phyloP scores from a whole-genome alignment of 2,329 filamentous ascomycete species.

The Polytolypa hystricis region DNA sequence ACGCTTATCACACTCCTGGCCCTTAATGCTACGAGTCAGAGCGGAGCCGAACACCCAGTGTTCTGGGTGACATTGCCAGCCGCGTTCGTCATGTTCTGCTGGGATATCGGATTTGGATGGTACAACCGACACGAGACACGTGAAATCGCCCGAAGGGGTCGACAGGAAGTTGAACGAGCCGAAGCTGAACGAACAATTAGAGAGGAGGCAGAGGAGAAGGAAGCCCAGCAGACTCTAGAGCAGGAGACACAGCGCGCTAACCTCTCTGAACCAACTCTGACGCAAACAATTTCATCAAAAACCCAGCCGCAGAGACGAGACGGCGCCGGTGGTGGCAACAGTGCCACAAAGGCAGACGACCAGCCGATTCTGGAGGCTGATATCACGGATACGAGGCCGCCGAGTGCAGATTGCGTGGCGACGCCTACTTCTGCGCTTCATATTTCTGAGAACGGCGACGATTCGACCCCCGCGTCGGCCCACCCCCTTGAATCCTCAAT shows the following conservation, averaged over 20 bases:
- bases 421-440: slow-evolving; percentile 4
- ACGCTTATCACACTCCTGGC: slow-evolving; percentile 56
- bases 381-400: slow-evolving; percentile 1
- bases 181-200: slow-evolving; percentile 29
- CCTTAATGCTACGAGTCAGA: slow-evolving; percentile 50
- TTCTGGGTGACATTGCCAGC: slow-evolving; percentile 61
- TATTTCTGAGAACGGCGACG: slow-evolving; percentile 5
- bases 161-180: slow-evolving; percentile 37
- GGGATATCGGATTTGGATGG: slow-evolving; percentile 57
- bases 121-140: slow-evolving; percentile 50
- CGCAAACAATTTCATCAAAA: slow-evolving; percentile 3
- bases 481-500: slow-evolving; percentile 9
- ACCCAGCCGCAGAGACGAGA: slow-evolving; percentile 6
- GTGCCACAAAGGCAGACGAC: slow-evolving; percentile 7
- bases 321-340: slow-evolving; percentile 1
- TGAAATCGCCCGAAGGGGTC: slow-evolving; percentile 47
- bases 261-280: slow-evolving; percentile 4
- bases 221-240: background rate
- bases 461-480: background rate
- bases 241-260: slow-evolving; percentile 11
- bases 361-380: slow-evolving; percentile 5
- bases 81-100: slow-evolving; percentile 56
- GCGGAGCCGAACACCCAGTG: slow-evolving; percentile 44
- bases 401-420: background rate
- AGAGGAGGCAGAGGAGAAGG: slow-evolving; percentile 21